Conservation (phyloP, 2,329 filamentous ascomycete genomes). For the Alternaria burnsii region DNA sequence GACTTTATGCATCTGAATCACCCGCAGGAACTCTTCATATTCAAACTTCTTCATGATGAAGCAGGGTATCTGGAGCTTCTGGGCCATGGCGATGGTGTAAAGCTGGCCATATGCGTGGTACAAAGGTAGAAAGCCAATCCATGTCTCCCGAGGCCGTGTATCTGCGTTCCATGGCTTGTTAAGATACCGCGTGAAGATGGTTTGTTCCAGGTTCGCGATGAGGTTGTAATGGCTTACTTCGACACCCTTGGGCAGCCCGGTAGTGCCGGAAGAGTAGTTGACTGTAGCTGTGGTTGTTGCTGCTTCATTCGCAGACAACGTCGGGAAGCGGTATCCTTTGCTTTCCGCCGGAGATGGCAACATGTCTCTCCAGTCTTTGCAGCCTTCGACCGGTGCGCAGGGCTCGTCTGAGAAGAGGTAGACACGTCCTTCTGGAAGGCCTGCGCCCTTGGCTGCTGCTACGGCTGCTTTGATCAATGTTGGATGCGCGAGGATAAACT, state of each 20-base stretch:
- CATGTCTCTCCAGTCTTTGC: slow-evolving; percentile 44
- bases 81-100: slow-evolving; percentile 52
- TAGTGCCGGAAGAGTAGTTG: slow-evolving; percentile 63
- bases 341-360: slow-evolving; percentile 39
- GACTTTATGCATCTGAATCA: slow-evolving; percentile 50
- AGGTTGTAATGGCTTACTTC: slow-evolving; percentile 61
- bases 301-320: slow-evolving; percentile 37
- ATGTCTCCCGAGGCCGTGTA: slow-evolving; percentile 57
- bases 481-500: slow-evolving; percentile 45
- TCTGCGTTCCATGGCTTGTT: slow-evolving; percentile 52
- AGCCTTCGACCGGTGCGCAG: slow-evolving; percentile 32
- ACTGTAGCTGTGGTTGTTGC: slow-evolving; percentile 53
- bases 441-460: slow-evolving; percentile 38
- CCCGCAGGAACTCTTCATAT: slow-evolving; percentile 51
- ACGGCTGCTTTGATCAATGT: slow-evolving; percentile 38
- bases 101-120: slow-evolving; percentile 60
- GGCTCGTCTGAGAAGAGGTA: slow-evolving; percentile 46
- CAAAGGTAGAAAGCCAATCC: slow-evolving; percentile 57
- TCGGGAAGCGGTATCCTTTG: slow-evolving; percentile 37
- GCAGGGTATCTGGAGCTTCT: slow-evolving; percentile 57
- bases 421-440: slow-evolving; percentile 40
- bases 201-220: slow-evolving; percentile 61
- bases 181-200: slow-evolving; percentile 57
- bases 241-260: slow-evolving; percentile 62
- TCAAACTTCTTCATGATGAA: slow-evolving; percentile 55